These are phyloP conservation scores for Pythium pyrilobum DNA, from an alignment of 352 stramenopile species.

Conservation along the genomic window DNA sequence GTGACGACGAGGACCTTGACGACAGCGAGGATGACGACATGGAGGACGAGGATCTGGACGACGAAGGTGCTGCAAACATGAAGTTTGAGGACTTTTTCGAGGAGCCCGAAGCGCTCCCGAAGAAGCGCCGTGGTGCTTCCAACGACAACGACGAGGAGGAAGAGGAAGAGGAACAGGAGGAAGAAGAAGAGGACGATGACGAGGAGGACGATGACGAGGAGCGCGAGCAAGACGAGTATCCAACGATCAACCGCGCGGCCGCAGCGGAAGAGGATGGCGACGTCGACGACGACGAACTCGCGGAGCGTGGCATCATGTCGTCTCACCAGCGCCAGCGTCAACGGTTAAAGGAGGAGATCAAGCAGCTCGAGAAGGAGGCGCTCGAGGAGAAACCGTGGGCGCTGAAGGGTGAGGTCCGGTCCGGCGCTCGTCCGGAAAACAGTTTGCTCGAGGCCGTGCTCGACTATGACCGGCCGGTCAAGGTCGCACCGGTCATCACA, in stretches of 20 bases:
- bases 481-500: conserved; percentile 90
- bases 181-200: conserved; percentile 22
- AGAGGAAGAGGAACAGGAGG: conserved; percentile 35
- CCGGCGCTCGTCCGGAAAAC: conserved; percentile 84
- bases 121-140: conserved; percentile 2
- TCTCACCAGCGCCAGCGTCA: conserved; percentile 68
- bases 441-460: conserved; percentile 91
- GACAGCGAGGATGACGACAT: conserved; percentile 71
- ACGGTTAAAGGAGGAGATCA: conserved; percentile 77
- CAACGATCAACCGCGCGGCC: conserved; percentile 35
- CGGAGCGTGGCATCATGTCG: conserved; percentile 76
- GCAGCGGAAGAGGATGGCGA: conserved; percentile 3
- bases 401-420: conserved; percentile 90
- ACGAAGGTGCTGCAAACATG: conserved; percentile 25
- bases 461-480: conserved; percentile 91
- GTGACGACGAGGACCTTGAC: conserved; percentile 52
- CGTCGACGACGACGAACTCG: conserved; percentile 62
- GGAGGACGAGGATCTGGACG: conserved; percentile 50
- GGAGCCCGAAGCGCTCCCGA: conserved; percentile 9
- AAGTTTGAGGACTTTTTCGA: conserved; percentile 35
- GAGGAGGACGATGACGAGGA: conserved; percentile 31
- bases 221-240: conserved; percentile 42
- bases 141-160: conserved; percentile 37
- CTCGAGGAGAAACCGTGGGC: conserved; percentile 93
- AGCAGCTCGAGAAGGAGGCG: conserved; percentile 81